Conservation (phyloP, 164 flowering plant species). For the Stephania yunnanensis region DNA sequence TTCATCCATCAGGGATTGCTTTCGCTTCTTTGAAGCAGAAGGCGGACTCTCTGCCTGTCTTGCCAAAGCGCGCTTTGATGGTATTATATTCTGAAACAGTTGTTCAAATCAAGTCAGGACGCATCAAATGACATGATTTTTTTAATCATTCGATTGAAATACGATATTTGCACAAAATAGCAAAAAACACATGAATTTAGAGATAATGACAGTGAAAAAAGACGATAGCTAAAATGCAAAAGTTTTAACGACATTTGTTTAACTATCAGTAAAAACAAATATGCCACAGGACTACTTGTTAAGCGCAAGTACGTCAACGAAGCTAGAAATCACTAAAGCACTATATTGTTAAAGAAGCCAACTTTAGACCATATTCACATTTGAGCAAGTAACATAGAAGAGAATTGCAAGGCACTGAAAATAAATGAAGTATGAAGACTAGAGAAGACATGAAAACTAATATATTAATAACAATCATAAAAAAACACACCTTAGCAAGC, state of each 20-base stretch:
- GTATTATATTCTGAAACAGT: constrained; percentile 47
- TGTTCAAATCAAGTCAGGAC: not conserved
- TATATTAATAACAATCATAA: constrained; percentile 13
- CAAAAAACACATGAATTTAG: too few species aligned
- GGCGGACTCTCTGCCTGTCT: constrained; percentile 56
- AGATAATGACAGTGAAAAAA: too few species aligned
- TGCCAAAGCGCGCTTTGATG: constrained; percentile 65
- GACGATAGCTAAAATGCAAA: too few species aligned
- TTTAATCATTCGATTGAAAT: too few species aligned
- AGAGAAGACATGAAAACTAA: not conserved
- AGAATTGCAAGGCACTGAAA: not conserved
- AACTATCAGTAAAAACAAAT: too few species aligned
- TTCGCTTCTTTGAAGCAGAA: constrained; percentile 57
- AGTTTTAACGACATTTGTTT: too few species aligned
- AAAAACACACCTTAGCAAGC: constrained; percentile 62
- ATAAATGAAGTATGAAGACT: not conserved
- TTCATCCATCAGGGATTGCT: constrained; percentile 77
- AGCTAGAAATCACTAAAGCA: not conserved
- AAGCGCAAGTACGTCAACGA: not conserved
- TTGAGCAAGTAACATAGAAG: not conserved
- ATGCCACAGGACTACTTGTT: too few species aligned
- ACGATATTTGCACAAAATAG: too few species aligned
- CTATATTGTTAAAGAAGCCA: not conserved
- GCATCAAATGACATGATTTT: not conserved
- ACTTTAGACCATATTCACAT: not conserved